Conservation (phyloP, 331 rosid species). For the Arachis monticola region DNA sequence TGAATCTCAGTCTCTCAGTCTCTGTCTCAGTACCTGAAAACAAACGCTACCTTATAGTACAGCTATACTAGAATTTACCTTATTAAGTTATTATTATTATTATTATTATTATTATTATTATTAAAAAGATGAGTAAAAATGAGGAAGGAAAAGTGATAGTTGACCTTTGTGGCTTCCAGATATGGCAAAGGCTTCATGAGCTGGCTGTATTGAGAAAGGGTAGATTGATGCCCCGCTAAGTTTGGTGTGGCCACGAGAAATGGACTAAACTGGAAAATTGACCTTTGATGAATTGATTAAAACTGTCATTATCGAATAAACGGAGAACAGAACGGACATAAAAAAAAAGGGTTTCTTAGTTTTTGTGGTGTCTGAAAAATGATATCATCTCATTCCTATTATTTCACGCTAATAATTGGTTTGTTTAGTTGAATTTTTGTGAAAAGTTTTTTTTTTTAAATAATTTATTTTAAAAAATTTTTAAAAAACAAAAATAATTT, state of each 20-base stretch:
- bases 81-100: too few relatives aligned
- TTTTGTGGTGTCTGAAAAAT: too few relatives aligned
- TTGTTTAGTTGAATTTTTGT: too few relatives aligned
- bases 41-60: too few relatives aligned
- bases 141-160: slow-evolving; percentile 1
- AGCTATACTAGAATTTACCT: too few relatives aligned
- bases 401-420: not conserved
- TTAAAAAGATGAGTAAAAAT: too few relatives aligned
- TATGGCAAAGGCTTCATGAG: slow-evolving; percentile 31
- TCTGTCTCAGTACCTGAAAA: too few relatives aligned
- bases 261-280: not conserved
- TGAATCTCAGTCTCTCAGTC: too few relatives aligned
- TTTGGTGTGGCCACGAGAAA: slow-evolving; percentile 28
- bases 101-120: too few relatives aligned
- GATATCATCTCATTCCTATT: not conserved
- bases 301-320: not conserved
- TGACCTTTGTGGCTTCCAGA: slow-evolving; percentile 30
- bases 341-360: not conserved
- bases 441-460: too few relatives aligned
- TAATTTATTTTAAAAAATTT: too few relatives aligned
- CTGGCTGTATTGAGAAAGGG: not conserved
- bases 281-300: not conserved
- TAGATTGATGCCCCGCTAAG: slow-evolving; percentile 28
- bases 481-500: too few relatives aligned
- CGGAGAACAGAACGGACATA: not conserved